Conservation (phyloP, 2,329 filamentous ascomycete genomes). For the Aspergillus sp. region DNA sequence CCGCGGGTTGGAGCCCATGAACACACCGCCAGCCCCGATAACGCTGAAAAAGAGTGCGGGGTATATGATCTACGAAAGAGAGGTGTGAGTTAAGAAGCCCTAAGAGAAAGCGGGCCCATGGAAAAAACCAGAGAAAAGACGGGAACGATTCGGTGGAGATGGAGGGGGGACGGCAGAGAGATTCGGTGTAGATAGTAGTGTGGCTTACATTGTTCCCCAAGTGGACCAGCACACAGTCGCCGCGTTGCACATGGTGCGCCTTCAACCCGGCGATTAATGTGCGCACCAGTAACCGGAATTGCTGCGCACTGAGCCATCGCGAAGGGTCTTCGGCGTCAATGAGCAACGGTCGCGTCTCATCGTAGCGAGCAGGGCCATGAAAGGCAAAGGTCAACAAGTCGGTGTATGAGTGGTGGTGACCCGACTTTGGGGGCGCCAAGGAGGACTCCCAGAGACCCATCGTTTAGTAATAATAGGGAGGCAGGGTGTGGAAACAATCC, state of each 20-base stretch:
- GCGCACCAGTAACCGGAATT: slow-evolving; percentile 35
- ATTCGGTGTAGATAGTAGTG: slow-evolving; percentile 8
- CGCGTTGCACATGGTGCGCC: slow-evolving; percentile 35
- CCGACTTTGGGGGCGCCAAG: slow-evolving; percentile 16
- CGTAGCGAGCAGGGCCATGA: slow-evolving; percentile 32
- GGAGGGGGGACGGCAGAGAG: slow-evolving; percentile 6
- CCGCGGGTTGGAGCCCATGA: slow-evolving; percentile 52
- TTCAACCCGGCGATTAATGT: slow-evolving; percentile 43
- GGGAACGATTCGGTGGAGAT: slow-evolving; percentile 1
- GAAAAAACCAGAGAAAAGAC: slow-evolving; percentile 4
- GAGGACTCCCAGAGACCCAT: slow-evolving; percentile 27
- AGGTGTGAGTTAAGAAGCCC: slow-evolving; percentile 15
- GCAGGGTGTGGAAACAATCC: neutral
- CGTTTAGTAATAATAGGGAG: slow-evolving; percentile 7
- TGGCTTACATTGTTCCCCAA: slow-evolving; percentile 41
- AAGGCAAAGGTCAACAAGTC: slow-evolving; percentile 46
- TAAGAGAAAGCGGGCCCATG: slow-evolving; percentile 1
- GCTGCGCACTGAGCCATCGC: slow-evolving; percentile 34
- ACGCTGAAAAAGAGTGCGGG: slow-evolving; percentile 38
- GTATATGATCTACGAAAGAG: slow-evolving; percentile 34
- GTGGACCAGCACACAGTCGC: slow-evolving; percentile 46
- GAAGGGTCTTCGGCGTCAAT: slow-evolving; percentile 43
- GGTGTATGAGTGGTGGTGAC: slow-evolving; percentile 24
- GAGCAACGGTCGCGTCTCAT: slow-evolving; percentile 39
- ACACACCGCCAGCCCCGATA: slow-evolving; percentile 49